Conservation (phyloP, 108 stramenopile genomes). For the Fistulifera solaris region DNA sequence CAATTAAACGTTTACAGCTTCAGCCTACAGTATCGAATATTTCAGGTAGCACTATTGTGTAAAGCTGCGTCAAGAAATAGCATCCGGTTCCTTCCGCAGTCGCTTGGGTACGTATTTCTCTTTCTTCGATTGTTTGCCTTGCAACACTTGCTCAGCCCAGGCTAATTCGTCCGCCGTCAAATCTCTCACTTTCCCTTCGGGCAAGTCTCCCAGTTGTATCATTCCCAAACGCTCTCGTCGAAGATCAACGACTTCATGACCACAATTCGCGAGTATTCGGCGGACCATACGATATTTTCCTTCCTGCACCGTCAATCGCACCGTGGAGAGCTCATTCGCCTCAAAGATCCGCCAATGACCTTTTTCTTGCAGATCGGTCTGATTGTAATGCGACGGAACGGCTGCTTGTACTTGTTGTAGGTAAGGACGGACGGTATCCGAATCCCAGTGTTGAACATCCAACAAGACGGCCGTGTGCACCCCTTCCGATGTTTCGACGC, state of each 20-base stretch:
- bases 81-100: neutral
- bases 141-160: constrained; percentile 38
- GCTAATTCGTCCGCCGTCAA: constrained; percentile 43
- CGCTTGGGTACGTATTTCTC: neutral
- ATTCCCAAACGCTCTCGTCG: constrained; percentile 53
- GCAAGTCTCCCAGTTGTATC: constrained; percentile 34
- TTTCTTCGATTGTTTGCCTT: constrained; percentile 18
- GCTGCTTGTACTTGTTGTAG: constrained; percentile 24
- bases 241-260: constrained; percentile 66
- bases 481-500: constrained; percentile 46
- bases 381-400: constrained; percentile 33
- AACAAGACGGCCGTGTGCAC: constrained; percentile 11
- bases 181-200: constrained; percentile 44
- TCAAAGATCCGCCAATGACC: constrained; percentile 32
- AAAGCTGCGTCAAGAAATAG: neutral
- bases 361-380: constrained; percentile 23
- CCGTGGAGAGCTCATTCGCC: constrained; percentile 34
- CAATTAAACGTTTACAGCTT: too few species aligned
- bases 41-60: too few species aligned
- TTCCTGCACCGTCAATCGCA: constrained; percentile 63
- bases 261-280: constrained; percentile 72
- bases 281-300: constrained; percentile 86
- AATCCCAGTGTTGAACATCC: constrained; percentile 2
- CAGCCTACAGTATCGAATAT: too few species aligned
- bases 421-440: constrained; percentile 2